A percentile compares a stretch with the other conserved stretches of the same genome.
These are phyloP conservation scores for Venturia oleaginea DNA, from an alignment of 2,329 filamentous ascomycete species.

Conservation along the genomic window DNA sequence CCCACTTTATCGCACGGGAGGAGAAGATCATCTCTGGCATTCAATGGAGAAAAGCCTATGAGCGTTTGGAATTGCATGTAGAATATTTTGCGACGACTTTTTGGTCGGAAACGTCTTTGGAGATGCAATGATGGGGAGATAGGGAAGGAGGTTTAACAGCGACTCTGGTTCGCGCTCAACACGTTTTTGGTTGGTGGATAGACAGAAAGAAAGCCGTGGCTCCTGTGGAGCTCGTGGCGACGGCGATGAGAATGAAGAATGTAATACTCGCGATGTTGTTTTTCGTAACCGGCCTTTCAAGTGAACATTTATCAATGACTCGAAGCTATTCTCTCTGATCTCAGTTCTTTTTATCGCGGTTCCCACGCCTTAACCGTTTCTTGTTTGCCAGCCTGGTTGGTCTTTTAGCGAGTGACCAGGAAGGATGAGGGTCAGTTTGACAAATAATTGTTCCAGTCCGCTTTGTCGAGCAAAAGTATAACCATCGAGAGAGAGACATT, in stretches of 20 bases:
- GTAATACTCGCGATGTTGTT: not conserved
- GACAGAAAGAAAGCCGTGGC: not conserved
- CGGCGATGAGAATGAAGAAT: not conserved
- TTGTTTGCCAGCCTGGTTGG: too few species aligned
- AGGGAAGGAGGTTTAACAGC: not conserved
- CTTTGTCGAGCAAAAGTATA: too few species aligned
- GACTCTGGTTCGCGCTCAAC: not conserved
- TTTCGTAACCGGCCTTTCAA: too few species aligned
- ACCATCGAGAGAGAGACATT: too few species aligned
- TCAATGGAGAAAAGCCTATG: not conserved
- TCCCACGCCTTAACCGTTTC: too few species aligned
- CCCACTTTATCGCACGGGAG: not conserved
- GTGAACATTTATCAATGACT: not conserved
- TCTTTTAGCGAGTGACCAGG: too few species aligned
- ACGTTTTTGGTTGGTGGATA: conserved; percentile 2
- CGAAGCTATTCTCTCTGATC: not conserved
- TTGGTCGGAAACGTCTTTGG: not conserved
- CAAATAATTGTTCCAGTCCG: too few species aligned
- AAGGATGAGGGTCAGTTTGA: too few species aligned
- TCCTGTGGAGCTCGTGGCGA: not conserved
- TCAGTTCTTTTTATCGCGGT: too few species aligned
- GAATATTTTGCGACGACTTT: not conserved
- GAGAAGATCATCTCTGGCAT: not conserved
- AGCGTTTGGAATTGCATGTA: conserved; percentile 6
- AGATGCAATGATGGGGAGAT: not conserved